Evolutionary conservation across 768 basidiomycete genomes (phyloP), one percentile per base, ranked within the genome.

Genomic region (Mycena chlorophos): DNA sequence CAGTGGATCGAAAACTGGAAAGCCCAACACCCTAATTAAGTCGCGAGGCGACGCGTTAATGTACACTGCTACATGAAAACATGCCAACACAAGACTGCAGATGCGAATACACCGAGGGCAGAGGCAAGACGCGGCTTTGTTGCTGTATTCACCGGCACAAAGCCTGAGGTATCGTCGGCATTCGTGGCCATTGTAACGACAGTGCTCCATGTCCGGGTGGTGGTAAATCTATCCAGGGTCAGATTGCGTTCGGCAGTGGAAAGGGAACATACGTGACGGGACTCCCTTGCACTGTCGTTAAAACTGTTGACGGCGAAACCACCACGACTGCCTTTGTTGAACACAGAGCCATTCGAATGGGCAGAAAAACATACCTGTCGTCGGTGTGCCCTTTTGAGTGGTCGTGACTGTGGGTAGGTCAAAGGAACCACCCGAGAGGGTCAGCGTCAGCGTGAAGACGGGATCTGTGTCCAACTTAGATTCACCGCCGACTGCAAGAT

Each of bases 1-100:
- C 76, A 84, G 56, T 98, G 97, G 97, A 89, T 96, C 51, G 76
- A 77, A 47, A 71, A 75, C 26, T 99, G 96, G 95, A 67, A 63
- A 60, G 73, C 68, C 49, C 74, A 81, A 57, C 75, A 57, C n/a
- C 53, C 27, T 40, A 12, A 73, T 58, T 23, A 49, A 43, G 54
- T 54, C 45, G 37, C 46, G 28, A 27, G 27, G 23, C 25, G 45
- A 19, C 19, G 45, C 28, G 40, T 20, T 28, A 25, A 26, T 38
- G 31, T 51, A 51, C 22, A 16, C 16, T 51, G 23, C 34, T 39
- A 39, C 34, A 51, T 4, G 26, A 51, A 28, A 37, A 49, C 31
- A 49, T 17, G 13, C 48, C 39, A 61, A 40, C 57, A 55, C 46
- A 56, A 23, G 31, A 28, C 34, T 16, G 40, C 34, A 40, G 39